Evolutionary conservation across 202 grass and related monocot genomes (phyloP).

Genomic region (Schoenoplectus tabernaemontani): DNA sequence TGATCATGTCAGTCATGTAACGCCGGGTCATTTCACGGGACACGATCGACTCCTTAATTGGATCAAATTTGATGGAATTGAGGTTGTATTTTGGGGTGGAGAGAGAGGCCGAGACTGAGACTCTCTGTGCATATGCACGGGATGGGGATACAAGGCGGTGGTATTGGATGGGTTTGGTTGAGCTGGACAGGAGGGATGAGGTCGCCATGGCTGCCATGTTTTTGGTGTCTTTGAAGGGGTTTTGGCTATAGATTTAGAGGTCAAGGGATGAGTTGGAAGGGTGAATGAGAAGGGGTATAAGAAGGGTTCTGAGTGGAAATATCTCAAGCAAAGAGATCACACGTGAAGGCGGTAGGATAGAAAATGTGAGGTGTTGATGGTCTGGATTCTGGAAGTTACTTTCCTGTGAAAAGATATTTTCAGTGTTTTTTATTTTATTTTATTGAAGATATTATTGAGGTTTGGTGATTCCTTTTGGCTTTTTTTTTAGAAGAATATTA

Average conservation of each 20-base stretch:
- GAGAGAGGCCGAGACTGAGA: conserved; percentile 33
- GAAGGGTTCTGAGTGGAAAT: conserved; percentile 40
- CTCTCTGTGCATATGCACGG: neutral
- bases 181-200: conserved; percentile 27
- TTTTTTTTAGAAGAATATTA: no score
- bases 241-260: neutral
- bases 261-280: neutral
- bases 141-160: conserved; percentile 18
- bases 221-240: neutral
- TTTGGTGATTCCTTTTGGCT: neutral
- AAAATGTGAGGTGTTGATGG: conserved; percentile 17
- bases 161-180: conserved; percentile 36
- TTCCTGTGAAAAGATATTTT: conserved; percentile 8
- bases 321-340: conserved; percentile 26
- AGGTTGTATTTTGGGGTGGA: conserved; percentile 58
- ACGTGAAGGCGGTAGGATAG: conserved; percentile 9
- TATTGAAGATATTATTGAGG: neutral
- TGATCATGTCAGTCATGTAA: conserved; percentile 96
- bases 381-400: conserved; percentile 19
- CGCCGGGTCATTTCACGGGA: conserved; percentile 81
- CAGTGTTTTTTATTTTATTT: neutral
- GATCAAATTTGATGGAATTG: conserved; percentile 48
- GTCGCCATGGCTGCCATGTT: conserved; percentile 59
- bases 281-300: conserved; percentile 25
- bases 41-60: conserved; percentile 75